Evolutionary conservation across 805 yeast species (phyloP), one percentile per base, ranked within the genome.

Genomic region (Grigorovia transvaalensis): DNA sequence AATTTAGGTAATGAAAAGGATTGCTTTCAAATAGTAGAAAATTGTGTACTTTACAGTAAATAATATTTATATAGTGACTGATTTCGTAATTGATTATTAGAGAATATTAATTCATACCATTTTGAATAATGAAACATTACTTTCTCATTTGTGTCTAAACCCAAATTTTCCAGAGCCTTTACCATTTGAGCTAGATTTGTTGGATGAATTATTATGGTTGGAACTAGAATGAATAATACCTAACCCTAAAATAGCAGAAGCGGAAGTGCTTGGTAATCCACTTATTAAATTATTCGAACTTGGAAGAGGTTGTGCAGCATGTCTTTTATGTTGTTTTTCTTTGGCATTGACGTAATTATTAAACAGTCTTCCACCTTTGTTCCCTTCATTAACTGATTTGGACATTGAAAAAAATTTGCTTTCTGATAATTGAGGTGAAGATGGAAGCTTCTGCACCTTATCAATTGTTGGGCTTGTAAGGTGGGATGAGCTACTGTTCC

Each of bases 191-290:
- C 48, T 41, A 5, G 51, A 29, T 12, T 48, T 46, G n/a, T 45
- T 52, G 11, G 56, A 45, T n/a, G 23, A 18, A 18, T 48, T 46
- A 13, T 38, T 23, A 19, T 40, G 35, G 33, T 2, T 23, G 1
- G 51, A 41, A 44, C 42, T 45, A n/a, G 20, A 27, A 12, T 43
- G 29, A 17, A 27, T 44, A n/a, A 58, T 49, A 4, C 60, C 60
- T 18, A 58, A 33, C 1, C 61, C 61, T 18, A 53, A 44, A 19
- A 54, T 45, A 5, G 45, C 46, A 9, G 56, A 48, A 9, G 53
- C 47, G 11, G 56, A 42, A 11, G 48, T 51, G n/a, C 51, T 50
- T 2, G 74, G 73, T 19, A 71, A 53, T 2, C 74, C 74, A 54
- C 68, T 68, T 9, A 64, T 56, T 13, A 70, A 53, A 20, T 64